Percentiles rank a stretch among this genome's conserved stretches.
These are phyloP conservation scores for Fagopyrum esculentum DNA, from an alignment of 148 eudicot species.

Conservation along the genomic window DNA sequence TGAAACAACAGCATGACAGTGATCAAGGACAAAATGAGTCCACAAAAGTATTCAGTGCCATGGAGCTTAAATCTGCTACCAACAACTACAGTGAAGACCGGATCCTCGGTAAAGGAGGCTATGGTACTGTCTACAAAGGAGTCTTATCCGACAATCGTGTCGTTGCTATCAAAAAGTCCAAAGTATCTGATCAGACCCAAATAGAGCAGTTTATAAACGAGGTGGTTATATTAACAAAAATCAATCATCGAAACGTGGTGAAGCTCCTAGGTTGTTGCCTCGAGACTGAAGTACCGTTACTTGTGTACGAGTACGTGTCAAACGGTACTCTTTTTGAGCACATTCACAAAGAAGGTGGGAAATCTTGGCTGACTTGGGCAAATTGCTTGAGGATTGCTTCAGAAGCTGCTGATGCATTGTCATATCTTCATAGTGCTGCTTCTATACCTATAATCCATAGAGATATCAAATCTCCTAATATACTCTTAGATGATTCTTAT, in stretches of 20 bases:
- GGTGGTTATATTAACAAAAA: not conserved
- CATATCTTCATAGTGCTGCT: no score
- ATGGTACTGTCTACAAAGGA: constrained; percentile 1
- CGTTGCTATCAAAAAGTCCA: not conserved
- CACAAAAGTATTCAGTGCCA: not conserved
- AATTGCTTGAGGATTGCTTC: no score
- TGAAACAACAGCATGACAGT: constrained; percentile 7
- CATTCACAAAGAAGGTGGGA: no score
- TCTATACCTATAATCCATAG: no score
- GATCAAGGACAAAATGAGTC: not conserved
- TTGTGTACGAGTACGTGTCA: not conserved
- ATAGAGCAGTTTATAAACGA: not conserved
- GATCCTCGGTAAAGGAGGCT: not conserved
- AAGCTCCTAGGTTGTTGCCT: no score
- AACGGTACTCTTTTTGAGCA: no score
- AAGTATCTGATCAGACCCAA: not conserved
- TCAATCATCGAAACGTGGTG: not conserved
- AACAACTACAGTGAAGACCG: not conserved
- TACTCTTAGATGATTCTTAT: no score
- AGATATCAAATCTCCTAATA: no score
- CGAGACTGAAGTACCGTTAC: not conserved
- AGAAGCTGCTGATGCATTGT: no score
- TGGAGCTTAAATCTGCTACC: not conserved
- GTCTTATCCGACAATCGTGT: not conserved
- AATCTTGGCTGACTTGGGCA: no score